phyloP scores from a whole-genome alignment of 768 basidiomycete genomes.

The Suillus americanus region DNA sequence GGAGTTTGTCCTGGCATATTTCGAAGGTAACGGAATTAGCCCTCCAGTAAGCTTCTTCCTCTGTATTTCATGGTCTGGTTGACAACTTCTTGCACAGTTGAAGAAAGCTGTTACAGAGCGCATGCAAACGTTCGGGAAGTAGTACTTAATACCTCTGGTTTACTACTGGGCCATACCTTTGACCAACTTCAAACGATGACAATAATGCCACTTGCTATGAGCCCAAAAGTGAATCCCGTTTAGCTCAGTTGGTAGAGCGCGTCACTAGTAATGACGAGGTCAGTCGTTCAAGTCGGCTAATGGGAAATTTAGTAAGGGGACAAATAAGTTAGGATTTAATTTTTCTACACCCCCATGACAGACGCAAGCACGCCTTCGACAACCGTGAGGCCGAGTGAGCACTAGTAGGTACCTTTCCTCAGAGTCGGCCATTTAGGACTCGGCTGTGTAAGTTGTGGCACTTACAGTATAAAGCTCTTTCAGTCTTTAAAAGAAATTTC shows the following conservation, averaged over 20 bases:
- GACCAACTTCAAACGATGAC: background rate
- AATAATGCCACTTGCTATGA: background rate
- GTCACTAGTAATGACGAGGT: constrained; percentile 73
- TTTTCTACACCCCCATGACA: background rate
- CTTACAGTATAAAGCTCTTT: no score
- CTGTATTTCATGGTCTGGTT: background rate
- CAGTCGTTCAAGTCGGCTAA: constrained; percentile 66
- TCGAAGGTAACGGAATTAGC: constrained; percentile 68
- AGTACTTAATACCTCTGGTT: background rate
- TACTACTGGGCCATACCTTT: background rate
- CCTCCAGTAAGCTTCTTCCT: constrained; percentile 47
- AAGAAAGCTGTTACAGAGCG: constrained; percentile 27
- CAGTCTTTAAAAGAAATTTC: background rate
- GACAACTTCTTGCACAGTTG: constrained; percentile 22
- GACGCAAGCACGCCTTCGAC: background rate
- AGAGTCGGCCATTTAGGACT: background rate
- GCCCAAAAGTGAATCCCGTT: constrained; percentile 24
- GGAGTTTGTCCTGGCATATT: constrained; percentile 73
- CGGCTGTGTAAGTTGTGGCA: background rate
- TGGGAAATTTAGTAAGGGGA: constrained; percentile 27
- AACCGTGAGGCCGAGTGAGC: background rate
- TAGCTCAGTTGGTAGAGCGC: constrained; percentile 57
- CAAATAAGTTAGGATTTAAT: background rate
- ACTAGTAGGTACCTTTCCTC: background rate
- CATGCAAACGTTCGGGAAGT: constrained; percentile 16